Conservation (phyloP, 805 yeast species). For the Kuraishia ogatae region DNA sequence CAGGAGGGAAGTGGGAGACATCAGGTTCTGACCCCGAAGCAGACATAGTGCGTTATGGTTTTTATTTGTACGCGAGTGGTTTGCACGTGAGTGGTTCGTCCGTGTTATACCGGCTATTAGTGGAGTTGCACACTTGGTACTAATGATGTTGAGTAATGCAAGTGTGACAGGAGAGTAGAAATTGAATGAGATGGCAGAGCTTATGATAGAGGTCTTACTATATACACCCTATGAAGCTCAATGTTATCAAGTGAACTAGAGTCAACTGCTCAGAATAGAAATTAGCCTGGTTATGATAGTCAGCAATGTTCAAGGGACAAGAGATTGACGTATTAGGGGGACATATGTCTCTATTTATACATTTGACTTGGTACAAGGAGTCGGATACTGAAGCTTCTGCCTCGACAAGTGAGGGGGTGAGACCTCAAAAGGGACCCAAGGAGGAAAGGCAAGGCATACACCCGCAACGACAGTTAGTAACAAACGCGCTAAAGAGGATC, state of each 20-base stretch:
- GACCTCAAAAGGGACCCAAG: neutral
- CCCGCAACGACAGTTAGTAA: neutral
- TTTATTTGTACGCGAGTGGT: neutral
- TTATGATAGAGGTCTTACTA: too few species aligned
- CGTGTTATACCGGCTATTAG: too few species aligned
- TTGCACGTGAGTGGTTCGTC: too few species aligned
- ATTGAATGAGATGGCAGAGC: neutral
- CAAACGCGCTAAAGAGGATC: neutral
- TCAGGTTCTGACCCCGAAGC: neutral
- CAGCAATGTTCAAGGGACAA: neutral
- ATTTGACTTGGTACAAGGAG: neutral
- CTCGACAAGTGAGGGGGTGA: neutral
- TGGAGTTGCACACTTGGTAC: neutral
- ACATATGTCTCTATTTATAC: neutral
- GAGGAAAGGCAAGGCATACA: neutral
- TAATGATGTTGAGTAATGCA: neutral
- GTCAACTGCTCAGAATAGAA: neutral
- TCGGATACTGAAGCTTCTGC: neutral
- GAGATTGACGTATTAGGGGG: neutral
- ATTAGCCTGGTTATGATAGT: neutral
- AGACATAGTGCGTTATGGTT: neutral
- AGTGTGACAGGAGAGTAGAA: neutral
- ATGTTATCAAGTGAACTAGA: too few species aligned
- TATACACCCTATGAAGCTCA: too few species aligned
- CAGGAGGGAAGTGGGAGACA: slow-evolving; percentile 2